Conservation (phyloP, 306 rosid genomes). For the Prunus mongolica region DNA sequence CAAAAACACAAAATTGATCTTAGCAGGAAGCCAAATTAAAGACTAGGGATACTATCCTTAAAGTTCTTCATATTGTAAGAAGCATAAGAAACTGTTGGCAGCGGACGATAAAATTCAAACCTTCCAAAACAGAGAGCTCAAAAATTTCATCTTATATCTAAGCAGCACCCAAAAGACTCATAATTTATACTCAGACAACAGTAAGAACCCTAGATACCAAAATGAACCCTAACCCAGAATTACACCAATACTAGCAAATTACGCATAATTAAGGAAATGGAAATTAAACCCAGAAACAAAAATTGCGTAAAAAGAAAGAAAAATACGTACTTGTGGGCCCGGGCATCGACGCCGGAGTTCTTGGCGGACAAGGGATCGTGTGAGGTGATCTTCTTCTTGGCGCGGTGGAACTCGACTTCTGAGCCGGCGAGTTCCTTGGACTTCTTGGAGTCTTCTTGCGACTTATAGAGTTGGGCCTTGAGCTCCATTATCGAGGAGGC, state of each 20-base stretch:
- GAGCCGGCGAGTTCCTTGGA: conserved; percentile 56
- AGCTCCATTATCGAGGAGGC: conserved; percentile 85
- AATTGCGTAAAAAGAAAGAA: not conserved
- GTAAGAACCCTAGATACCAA: not conserved
- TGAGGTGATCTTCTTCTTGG: conserved; percentile 56
- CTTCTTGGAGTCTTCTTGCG: conserved; percentile 84
- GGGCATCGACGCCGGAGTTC: conserved; percentile 84
- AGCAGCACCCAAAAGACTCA: not conserved
- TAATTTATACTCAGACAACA: not conserved
- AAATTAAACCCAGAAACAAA: not conserved
- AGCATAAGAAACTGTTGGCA: not conserved
- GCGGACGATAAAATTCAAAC: not conserved
- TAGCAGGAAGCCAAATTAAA: not conserved
- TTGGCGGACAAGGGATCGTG: conserved; percentile 46
- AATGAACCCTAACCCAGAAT: not conserved
- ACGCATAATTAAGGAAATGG: not conserved
- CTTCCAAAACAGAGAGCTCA: not conserved
- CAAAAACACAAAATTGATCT: not conserved
- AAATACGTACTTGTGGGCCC: conserved; percentile 60
- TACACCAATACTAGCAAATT: not conserved
- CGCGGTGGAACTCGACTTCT: conserved; percentile 66
- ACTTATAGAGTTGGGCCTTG: conserved; percentile 83
- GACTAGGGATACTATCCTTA: not conserved
- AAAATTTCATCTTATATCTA: not conserved
- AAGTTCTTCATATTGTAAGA: not conserved